Conservation (phyloP, 768 basidiomycete genomes). For the Suillus lakei region DNA sequence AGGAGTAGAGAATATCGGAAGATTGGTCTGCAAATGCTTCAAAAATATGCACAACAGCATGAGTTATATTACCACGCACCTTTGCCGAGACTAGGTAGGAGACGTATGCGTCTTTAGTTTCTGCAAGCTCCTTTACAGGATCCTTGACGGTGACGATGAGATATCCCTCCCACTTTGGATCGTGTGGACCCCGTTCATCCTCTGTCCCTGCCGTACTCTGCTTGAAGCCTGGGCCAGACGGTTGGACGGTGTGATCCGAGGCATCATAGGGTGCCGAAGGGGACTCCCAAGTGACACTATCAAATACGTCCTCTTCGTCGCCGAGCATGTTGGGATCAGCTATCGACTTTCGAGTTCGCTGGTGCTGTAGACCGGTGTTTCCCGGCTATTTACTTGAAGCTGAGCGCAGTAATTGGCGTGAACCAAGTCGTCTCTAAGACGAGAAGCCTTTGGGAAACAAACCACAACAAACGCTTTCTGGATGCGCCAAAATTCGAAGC, state of each 20-base stretch:
- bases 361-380: background rate
- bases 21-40: slow-evolving; percentile 70
- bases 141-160: slow-evolving; percentile 85
- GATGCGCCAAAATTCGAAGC: slow-evolving; percentile 29
- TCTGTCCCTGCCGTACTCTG: slow-evolving; percentile 76
- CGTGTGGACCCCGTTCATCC: slow-evolving; percentile 67
- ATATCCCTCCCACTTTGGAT: slow-evolving; percentile 92
- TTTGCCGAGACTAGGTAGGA: slow-evolving; percentile 90
- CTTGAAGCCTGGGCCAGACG: slow-evolving; percentile 76
- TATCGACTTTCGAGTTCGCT: background rate
- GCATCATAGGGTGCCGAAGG: slow-evolving; percentile 62
- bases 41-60: slow-evolving; percentile 9
- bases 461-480: slow-evolving; percentile 32
- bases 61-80: slow-evolving; percentile 49
- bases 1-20: slow-evolving; percentile 80
- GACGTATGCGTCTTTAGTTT: slow-evolving; percentile 96
- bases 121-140: slow-evolving; percentile 93
- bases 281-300: slow-evolving; percentile 91
- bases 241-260: slow-evolving; percentile 40
- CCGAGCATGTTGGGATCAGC: slow-evolving; percentile 60
- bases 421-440: slow-evolving; percentile 5
- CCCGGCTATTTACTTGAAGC: background rate
- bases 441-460: slow-evolving; percentile 24
- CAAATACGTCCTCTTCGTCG: slow-evolving; percentile 90
- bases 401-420: slow-evolving; percentile 7